Evolutionary conservation across 192 early-diverging fungal species (phyloP).

Genomic region (Backusella westeae): DNA sequence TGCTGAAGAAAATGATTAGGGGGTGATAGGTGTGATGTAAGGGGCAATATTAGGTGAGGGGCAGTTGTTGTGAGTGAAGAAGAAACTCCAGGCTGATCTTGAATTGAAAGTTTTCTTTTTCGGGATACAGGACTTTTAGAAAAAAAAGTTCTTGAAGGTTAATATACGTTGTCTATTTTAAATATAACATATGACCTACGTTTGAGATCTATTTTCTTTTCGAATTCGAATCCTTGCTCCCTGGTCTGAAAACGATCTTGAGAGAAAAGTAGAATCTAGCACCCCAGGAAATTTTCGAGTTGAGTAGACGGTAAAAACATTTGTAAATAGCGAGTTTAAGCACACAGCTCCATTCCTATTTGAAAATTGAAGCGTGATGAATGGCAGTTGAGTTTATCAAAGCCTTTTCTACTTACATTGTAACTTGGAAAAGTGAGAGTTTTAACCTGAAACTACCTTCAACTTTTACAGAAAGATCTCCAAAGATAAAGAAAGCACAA

Average conservation of each 20-base stretch:
- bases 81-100: background rate
- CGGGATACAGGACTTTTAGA: slow-evolving; percentile 1
- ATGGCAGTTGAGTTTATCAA: background rate
- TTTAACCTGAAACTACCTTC: slow-evolving; percentile 76
- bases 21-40: background rate
- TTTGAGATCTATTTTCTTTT: slow-evolving; percentile 68
- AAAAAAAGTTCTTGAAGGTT: background rate
- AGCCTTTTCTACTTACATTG: slow-evolving; percentile 35
- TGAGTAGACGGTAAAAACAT: slow-evolving; percentile 80
- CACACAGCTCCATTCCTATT: slow-evolving; percentile 13
- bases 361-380: background rate
- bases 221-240: slow-evolving; percentile 90
- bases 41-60: background rate
- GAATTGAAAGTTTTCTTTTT: slow-evolving; percentile 11
- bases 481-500: slow-evolving; percentile 93
- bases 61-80: background rate
- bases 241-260: slow-evolving; percentile 89
- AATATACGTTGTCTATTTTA: background rate
- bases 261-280: slow-evolving; percentile 85
- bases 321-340: slow-evolving; percentile 62
- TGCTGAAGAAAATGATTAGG: background rate
- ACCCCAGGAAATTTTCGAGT: slow-evolving; percentile 92
- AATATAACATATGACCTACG: slow-evolving; percentile 12
- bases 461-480: slow-evolving; percentile 85
- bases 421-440: slow-evolving; percentile 89